phyloP scores from a whole-genome alignment of 257 asterid genomes.

The Solanum paucissectum region DNA sequence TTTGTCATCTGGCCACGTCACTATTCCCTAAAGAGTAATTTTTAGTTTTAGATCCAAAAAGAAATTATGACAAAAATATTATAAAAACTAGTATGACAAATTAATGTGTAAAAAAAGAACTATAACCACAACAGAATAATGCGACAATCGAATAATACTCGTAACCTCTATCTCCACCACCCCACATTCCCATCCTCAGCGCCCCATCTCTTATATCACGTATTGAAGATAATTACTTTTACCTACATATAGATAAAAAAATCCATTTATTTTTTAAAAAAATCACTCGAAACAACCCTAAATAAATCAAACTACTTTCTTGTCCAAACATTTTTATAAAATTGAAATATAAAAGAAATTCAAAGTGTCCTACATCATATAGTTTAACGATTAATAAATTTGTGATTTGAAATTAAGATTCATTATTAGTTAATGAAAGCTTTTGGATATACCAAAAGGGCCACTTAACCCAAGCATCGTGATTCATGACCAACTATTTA shows the following conservation, averaged over 20 bases:
- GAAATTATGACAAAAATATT: neutral
- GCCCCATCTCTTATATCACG: neutral
- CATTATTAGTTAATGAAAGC: neutral
- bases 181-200: neutral
- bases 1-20: neutral
- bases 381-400: neutral
- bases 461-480: neutral
- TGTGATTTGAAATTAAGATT: neutral
- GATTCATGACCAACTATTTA: neutral
- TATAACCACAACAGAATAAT: neutral
- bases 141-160: neutral
- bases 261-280: too few relatives aligned
- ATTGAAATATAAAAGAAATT: neutral
- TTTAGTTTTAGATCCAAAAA: neutral
- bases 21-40: neutral
- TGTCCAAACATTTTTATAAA: neutral
- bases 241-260: accelerated
- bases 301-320: neutral
- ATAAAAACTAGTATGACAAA: neutral
- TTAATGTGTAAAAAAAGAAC: neutral
- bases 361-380: neutral
- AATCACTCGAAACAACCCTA: too few relatives aligned
- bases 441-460: neutral
- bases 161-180: neutral
- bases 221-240: too few relatives aligned